Percentiles rank a stretch among this genome's conserved stretches.
These are phyloP conservation scores for Salisapilia sapeloensis DNA, from an alignment of 352 stramenopile genomes.

Conservation along the genomic window DNA sequence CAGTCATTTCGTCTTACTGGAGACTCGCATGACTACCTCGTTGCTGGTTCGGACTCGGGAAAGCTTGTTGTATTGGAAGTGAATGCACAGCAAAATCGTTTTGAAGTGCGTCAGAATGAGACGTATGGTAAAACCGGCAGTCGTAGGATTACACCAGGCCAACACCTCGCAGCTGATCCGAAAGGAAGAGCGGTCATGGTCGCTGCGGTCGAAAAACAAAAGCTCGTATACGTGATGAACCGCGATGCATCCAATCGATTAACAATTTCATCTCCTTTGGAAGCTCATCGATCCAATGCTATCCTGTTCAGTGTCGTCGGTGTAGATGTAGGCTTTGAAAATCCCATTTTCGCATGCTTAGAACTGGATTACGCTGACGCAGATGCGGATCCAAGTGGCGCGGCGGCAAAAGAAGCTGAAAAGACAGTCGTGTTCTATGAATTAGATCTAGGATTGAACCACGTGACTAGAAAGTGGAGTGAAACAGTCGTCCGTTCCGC, in stretches of 20 bases:
- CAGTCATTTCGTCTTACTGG: constrained; percentile 77
- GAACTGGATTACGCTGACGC: constrained; percentile 90
- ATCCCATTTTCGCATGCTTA: constrained; percentile 96
- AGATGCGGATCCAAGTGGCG: constrained; percentile 68
- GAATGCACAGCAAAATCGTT: constrained; percentile 52
- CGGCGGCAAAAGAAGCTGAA: constrained; percentile 37
- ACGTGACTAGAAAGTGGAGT: constrained; percentile 94
- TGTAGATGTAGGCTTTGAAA: constrained; percentile 98
- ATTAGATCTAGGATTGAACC: constrained; percentile 97
- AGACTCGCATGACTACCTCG: constrained; percentile 89
- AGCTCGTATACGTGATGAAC: constrained; percentile 99
- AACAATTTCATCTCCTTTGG: constrained; percentile 96
- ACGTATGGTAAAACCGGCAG: constrained; percentile 95
- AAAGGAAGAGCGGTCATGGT: constrained; percentile 96
- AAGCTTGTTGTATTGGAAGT: constrained; percentile 94
- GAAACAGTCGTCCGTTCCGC: constrained; percentile 76
- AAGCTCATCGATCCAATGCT: constrained; percentile 93
- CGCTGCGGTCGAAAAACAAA: constrained; percentile 95
- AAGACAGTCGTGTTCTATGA: constrained; percentile 99
- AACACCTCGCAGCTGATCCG: constrained; percentile 95
- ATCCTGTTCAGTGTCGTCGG: constrained; percentile 91
- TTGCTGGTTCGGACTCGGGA: constrained; percentile 92
- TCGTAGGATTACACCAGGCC: constrained; percentile 91
- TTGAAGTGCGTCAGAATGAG: constrained; percentile 83
- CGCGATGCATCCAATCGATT: constrained; percentile 86